Evolutionary conservation across 176 grass and related monocot species (phyloP).

Genomic region (Bolboschoenus planiculmis): DNA sequence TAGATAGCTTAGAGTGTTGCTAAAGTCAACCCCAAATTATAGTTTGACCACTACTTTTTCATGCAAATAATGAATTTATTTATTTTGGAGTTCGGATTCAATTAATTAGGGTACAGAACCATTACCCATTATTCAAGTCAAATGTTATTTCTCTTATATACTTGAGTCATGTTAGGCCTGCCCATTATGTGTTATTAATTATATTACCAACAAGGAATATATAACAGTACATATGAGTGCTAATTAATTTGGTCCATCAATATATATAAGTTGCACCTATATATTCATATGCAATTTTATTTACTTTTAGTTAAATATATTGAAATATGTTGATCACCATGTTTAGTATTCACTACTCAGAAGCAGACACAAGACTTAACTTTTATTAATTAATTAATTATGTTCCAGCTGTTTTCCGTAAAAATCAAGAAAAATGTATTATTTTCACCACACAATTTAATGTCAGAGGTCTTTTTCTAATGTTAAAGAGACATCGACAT

Average conservation of each 20-base stretch:
- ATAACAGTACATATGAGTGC: neutral
- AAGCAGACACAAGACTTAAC: neutral
- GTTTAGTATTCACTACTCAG: neutral
- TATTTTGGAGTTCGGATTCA: too few species aligned
- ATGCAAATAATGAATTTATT: neutral
- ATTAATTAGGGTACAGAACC: too few species aligned
- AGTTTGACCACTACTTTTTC: conserved; percentile 6
- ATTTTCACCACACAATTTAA: neutral
- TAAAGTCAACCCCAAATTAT: conserved; percentile 15
- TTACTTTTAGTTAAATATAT: neutral
- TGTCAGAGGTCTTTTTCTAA: neutral
- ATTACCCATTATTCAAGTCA: too few species aligned
- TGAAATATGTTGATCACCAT: neutral
- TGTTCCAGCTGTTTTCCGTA: neutral
- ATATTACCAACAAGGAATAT: neutral
- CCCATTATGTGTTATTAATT: neutral
- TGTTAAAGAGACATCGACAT: neutral
- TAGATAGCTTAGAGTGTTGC: conserved; percentile 21
- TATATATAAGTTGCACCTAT: too few species aligned
- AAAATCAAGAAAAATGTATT: neutral
- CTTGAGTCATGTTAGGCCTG: neutral
- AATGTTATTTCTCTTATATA: too few species aligned
- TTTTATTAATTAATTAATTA: neutral
- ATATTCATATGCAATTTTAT: neutral
- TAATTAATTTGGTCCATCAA: neutral